Evolutionary conservation across 345 rosid genomes (phyloP), one percentile per base, ranked within the genome.

Genomic region (Boechera retrofracta): DNA sequence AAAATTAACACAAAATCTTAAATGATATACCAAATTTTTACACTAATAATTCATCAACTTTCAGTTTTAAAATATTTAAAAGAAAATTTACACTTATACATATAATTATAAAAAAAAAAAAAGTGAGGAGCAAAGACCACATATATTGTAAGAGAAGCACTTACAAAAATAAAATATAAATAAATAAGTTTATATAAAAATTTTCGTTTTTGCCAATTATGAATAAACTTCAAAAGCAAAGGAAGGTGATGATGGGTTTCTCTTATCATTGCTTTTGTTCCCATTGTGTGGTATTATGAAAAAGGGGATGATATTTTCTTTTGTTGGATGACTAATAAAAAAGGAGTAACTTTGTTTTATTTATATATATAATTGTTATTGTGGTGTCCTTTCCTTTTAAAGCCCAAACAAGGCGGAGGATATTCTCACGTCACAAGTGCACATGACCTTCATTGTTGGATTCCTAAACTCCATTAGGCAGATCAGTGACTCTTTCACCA

Each of bases 241-340:
- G 15, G 61, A 72, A 31, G 15, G 61, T 47, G 66, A 75, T 47
- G 66, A 75, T 74, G 66, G 26, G 42, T 13, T 21, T 58, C n/a
- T 48, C 53, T 13, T 57, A 42, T 36, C 73, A 77, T 71, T 71
- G 81, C 73, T 77, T 72, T 77, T 77, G 81, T 64, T 77, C 77
- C 77, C 77, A 71, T 72, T 64, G 70, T 64, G 77, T 64, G 81
- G 81, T 29, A 42, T 65, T 29, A 52, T 57, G 49, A 71, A 64
- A 77, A 71, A 63, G 44, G 41, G 44, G 32, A 12, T 48, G 16
- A 21, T 51, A 21, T 39, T 31, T 61, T 61, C 6, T 16, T 32
- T 76, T 76, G 41, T 41, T 61, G 32, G 41, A 55, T 60, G 69
- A 32, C 55, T 31, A 31, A 26, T 15, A 69, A 6, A 76, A 6